phyloP scores from a whole-genome alignment of 108 stramenopile genomes.

The Cylindrotheca closterium region DNA sequence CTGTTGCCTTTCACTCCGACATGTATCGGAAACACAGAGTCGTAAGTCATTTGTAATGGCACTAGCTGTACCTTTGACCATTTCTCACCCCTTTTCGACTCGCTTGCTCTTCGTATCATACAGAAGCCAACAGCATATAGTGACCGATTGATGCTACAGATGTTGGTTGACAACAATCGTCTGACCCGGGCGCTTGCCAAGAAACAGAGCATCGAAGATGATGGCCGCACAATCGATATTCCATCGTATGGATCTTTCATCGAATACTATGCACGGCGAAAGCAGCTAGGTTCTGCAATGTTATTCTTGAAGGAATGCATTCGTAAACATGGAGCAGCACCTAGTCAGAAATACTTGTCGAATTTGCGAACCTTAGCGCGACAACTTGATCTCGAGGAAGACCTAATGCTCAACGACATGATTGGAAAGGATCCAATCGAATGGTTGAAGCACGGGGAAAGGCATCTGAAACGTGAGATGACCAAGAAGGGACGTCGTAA shows the following conservation, averaged over 20 bases:
- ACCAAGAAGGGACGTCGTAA: constrained; percentile 49
- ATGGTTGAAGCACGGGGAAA: constrained; percentile 73
- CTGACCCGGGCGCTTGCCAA: constrained; percentile 62
- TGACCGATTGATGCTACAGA: constrained; percentile 75
- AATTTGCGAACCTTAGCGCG: constrained; percentile 52
- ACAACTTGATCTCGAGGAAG: constrained; percentile 44
- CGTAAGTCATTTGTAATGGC: constrained; percentile 37
- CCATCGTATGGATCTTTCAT: constrained; percentile 74
- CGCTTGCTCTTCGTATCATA: neutral
- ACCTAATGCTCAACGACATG: constrained; percentile 43
- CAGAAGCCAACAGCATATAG: constrained; percentile 74
- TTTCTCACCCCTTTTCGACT: neutral
- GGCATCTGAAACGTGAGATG: constrained; percentile 49
- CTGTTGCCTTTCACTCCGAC: constrained; percentile 55
- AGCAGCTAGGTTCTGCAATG: constrained; percentile 76
- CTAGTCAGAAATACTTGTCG: constrained; percentile 62
- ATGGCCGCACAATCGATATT: constrained; percentile 65
- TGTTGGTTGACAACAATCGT: constrained; percentile 73
- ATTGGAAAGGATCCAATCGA: constrained; percentile 74
- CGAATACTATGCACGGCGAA: constrained; percentile 62
- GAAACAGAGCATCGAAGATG: constrained; percentile 66
- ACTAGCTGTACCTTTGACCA: neutral
- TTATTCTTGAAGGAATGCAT: constrained; percentile 81
- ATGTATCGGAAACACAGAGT: constrained; percentile 50
- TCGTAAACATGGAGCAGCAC: constrained; percentile 55